A percentile compares a stretch with the other conserved stretches of the same genome.
These are phyloP conservation scores for Rhynchospora tenuis DNA, from an alignment of 176 grass and related monocot species.

Conservation along the genomic window DNA sequence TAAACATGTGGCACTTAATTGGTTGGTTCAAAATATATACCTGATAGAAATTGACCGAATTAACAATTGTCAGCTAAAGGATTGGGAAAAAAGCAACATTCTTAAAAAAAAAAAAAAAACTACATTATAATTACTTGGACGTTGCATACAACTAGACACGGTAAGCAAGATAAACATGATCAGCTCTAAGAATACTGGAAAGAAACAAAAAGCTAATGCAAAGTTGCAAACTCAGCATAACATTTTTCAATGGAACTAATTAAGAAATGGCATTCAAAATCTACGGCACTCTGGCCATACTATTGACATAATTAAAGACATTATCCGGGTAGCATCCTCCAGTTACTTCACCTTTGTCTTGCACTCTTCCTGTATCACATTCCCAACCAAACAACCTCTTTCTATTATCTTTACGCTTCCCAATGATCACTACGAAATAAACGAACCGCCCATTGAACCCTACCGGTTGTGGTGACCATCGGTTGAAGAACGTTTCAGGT, in stretches of 20 bases:
- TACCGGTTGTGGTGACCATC: background rate
- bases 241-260: background rate
- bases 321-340: background rate
- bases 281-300: background rate
- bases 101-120: too few relatives aligned
- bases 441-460: background rate
- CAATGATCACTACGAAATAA: background rate
- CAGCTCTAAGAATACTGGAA: too few relatives aligned
- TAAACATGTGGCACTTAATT: too few relatives aligned
- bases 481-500: background rate
- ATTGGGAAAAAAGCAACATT: too few relatives aligned
- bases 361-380: background rate
- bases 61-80: too few relatives aligned
- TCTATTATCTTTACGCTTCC: background rate
- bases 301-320: background rate
- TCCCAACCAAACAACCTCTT: background rate
- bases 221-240: too few relatives aligned
- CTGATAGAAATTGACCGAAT: too few relatives aligned
- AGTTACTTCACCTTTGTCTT: background rate
- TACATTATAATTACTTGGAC: too few relatives aligned
- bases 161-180: too few relatives aligned
- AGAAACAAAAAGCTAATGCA: too few relatives aligned
- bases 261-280: background rate
- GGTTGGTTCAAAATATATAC: too few relatives aligned
- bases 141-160: too few relatives aligned